These are phyloP conservation scores for Macrolepiota albuminosa DNA, from an alignment of 768 basidiomycete genomes.

Conservation along the genomic window DNA sequence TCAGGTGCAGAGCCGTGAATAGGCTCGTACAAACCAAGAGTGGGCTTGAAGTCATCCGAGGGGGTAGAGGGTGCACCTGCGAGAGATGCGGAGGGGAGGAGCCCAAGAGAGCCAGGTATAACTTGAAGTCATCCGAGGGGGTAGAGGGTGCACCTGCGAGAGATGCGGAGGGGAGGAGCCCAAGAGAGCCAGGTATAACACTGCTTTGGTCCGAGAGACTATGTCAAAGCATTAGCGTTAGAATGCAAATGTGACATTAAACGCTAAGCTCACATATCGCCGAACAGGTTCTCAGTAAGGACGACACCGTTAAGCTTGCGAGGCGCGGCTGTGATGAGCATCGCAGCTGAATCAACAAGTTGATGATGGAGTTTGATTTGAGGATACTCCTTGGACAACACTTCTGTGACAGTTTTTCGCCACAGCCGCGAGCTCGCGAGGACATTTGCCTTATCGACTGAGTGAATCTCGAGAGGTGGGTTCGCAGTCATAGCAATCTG, in stretches of 20 bases:
- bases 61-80: constrained; percentile 75
- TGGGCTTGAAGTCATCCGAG: constrained; percentile 68
- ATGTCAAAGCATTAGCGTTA: constrained; percentile 5
- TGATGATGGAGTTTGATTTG: constrained; percentile 85
- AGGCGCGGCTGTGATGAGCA: constrained; percentile 90
- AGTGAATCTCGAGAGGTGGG: constrained; percentile 87
- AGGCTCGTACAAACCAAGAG: constrained; percentile 91
- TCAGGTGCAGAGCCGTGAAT: constrained; percentile 95
- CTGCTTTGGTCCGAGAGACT: constrained; percentile 96
- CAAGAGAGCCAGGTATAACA: constrained; percentile 96
- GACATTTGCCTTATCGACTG: constrained; percentile 98
- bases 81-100: constrained; percentile 94
- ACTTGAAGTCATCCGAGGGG: constrained; percentile 71
- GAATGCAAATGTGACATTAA: neutral
- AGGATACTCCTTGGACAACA: constrained; percentile 81
- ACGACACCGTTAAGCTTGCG: constrained; percentile 93
- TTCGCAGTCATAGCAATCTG: constrained; percentile 79
- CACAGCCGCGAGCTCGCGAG: constrained; percentile 92
- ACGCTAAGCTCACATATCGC: constrained; percentile 75
- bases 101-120: constrained; percentile 94
- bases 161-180: constrained; percentile 93
- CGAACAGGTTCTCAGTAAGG: constrained; percentile 93
- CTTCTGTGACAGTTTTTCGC: constrained; percentile 89
- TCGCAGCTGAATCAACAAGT: constrained; percentile 93
- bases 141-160: constrained; percentile 81